Evolutionary conservation across 495 filamentous ascomycete genomes (phyloP).

Genomic region (Bathelium albidoporum): DNA sequence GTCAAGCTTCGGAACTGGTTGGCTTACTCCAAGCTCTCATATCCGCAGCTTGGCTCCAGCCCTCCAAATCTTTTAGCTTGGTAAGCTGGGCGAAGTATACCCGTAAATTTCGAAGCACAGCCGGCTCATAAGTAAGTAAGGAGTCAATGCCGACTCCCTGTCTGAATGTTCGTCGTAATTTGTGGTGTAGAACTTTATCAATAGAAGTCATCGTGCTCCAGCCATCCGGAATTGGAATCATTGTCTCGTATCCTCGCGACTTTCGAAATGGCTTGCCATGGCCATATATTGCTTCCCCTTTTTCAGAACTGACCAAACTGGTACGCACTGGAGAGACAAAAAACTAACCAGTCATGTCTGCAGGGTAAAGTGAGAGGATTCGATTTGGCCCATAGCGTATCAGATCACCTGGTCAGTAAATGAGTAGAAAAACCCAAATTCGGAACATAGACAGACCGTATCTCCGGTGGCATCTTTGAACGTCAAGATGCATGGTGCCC

Average conservation of each 20-base stretch:
- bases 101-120: conserved; percentile 8
- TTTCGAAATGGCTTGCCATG: not conserved
- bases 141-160: conserved; percentile 4
- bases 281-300: not conserved
- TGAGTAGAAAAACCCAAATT: not conserved
- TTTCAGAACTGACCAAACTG: not conserved
- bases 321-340: not conserved
- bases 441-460: not conserved
- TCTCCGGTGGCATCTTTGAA: conserved; percentile 1
- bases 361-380: not conserved
- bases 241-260: conserved; percentile 9
- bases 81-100: conserved; percentile 11
- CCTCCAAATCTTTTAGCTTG: conserved; percentile 7
- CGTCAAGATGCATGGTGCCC: not conserved
- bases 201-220: conserved; percentile 11
- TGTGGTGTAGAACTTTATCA: conserved; percentile 10
- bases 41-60: conserved; percentile 7
- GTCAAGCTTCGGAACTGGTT: too few species aligned
- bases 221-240: conserved; percentile 8
- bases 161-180: conserved; percentile 7
- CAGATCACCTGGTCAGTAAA: not conserved
- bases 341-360: not conserved
- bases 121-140: conserved; percentile 7
- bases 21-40: conserved; percentile 10
- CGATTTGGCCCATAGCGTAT: not conserved